Conservation (phyloP, 257 asterid species). For the Catharanthus roseus region DNA sequence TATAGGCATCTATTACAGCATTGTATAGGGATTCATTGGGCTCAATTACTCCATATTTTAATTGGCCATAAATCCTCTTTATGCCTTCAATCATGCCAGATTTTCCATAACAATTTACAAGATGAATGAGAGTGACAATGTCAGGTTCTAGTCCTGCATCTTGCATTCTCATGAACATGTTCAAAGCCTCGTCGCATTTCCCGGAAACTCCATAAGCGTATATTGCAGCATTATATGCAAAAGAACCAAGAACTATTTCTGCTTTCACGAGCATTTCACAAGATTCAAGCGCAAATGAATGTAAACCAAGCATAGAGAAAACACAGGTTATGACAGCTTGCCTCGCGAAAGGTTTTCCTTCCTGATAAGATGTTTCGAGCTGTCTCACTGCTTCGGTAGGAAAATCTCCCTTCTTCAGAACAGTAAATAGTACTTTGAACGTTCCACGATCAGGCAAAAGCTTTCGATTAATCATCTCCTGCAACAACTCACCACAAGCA, state of each 20-base stretch:
- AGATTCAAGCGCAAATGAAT: constrained; percentile 64
- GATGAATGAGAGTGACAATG: constrained; percentile 56
- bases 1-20: constrained; percentile 67
- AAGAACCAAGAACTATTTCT: constrained; percentile 37
- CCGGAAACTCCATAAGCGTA: constrained; percentile 62
- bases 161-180: constrained; percentile 78
- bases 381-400: constrained; percentile 57
- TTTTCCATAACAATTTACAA: constrained; percentile 74
- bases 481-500: constrained; percentile 71
- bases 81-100: constrained; percentile 90
- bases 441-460: constrained; percentile 59
- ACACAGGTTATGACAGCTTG: constrained; percentile 73
- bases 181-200: constrained; percentile 62
- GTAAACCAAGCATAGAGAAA: constrained; percentile 61
- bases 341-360: constrained; percentile 60
- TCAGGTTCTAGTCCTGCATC: constrained; percentile 81
- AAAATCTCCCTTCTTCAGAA: constrained; percentile 68
- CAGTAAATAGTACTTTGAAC: constrained; percentile 57
- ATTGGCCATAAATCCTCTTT: constrained; percentile 59
- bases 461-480: constrained; percentile 65
- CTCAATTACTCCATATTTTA: constrained; percentile 56
- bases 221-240: constrained; percentile 75
- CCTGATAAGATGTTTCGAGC: constrained; percentile 53
- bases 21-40: constrained; percentile 51
- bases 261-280: constrained; percentile 46